phyloP scores from a whole-genome alignment of 805 yeast species.

The Candida nanaspora region DNA sequence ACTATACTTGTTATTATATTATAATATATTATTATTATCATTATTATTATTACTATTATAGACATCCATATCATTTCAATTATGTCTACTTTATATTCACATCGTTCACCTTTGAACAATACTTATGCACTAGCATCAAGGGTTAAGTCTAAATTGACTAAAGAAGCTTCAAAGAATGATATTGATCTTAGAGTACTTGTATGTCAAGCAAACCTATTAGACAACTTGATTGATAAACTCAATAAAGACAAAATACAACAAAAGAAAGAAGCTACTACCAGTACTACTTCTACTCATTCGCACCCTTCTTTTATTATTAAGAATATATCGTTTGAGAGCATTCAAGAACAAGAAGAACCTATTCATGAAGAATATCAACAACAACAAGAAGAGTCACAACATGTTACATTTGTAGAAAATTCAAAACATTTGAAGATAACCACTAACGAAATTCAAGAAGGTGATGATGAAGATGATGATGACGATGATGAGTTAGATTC shows the following conservation, averaged over 20 bases:
- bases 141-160: conserved; percentile 57
- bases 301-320: background rate
- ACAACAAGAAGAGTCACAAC: too few relatives aligned
- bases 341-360: conserved; percentile 13
- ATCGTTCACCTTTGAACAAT: background rate
- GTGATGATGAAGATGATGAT: conserved; percentile 22
- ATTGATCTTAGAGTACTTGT: conserved; percentile 52
- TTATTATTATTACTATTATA: too few relatives aligned
- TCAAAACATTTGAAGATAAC: background rate
- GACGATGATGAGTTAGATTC: conserved; percentile 3
- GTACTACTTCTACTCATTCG: background rate
- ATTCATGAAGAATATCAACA: too few relatives aligned
- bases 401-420: background rate
- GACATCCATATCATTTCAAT: too few relatives aligned
- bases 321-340: conserved; percentile 5
- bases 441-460: conserved; percentile 28
- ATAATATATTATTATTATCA: too few relatives aligned
- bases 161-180: conserved; percentile 52
- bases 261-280: conserved; percentile 1
- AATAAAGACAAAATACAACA: conserved; percentile 19
- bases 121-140: conserved; percentile 56
- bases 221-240: conserved; percentile 50
- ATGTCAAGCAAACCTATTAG: conserved; percentile 66
- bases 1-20: too few relatives aligned
- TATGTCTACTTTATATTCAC: too few relatives aligned